Base-by-base conservation (phyloP, 2,329 filamentous ascomycete species). In the Delphinella strobiligena region DNA sequence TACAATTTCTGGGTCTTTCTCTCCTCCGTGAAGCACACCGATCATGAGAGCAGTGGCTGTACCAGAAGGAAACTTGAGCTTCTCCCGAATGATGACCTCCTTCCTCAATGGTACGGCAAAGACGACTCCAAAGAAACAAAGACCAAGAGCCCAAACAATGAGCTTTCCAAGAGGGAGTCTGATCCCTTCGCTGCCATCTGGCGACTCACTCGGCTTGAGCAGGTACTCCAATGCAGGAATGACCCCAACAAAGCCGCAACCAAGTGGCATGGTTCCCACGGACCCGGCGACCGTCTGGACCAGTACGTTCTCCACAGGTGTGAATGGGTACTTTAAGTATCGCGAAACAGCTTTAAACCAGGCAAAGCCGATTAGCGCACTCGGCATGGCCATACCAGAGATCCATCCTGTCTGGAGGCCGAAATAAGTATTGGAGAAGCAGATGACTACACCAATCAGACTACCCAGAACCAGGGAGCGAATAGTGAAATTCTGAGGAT, bases 351-450 rank as follows among this genome's bases (percentile, higher is more conserved):
- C 71, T 53, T 84, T 86, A 69, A 98, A 98, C 50, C 93, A 82
- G 9, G 87, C 89, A 56, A 95, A 96, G 2, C 91, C 89, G 55
- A 98, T 85, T 44, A 98, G 67, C 16, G 87, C 91, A 1, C 87
- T 84, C 0, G 91, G 91, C 87, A 98, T 95, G 12, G 86, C 84
- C 91, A 98, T 96, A 49, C 85, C 84, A 53, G 80, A 76, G 29
- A 84, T 74, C 79, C 79, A 83, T 48, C 79, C 79, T 19, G 85
- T 93, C 63, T 96, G 91, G 22, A 98, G 69, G n/a, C 91, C 91
- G 58, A 98, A 98, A 61, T 96, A 98, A 69, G 93, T 95, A 58
- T 98, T 98, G 38, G 85, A 93, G 59, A 94, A 94, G 56, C 84
- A 91, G 54, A 96, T 94, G 40, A 96, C 69, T 4, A 91, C 75